Conservation (phyloP, 148 eudicot genomes). For the Suaeda aralocaspica region DNA sequence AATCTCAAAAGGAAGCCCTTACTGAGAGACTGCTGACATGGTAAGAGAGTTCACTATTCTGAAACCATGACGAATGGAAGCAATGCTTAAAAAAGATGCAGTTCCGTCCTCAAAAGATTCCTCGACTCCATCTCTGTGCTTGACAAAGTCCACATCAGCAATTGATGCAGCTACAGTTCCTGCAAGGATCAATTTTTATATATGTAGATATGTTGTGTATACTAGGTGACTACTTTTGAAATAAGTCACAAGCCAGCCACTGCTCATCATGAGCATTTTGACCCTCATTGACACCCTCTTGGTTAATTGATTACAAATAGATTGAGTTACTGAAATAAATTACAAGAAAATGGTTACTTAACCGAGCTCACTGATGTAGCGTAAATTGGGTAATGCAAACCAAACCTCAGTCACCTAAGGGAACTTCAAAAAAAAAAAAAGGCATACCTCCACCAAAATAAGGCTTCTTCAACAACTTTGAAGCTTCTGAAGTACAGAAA, state of each 20-base stretch:
- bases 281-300: not conserved
- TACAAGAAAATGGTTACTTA: not conserved
- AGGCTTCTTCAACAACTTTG: constrained; percentile 77
- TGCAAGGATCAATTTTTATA: constrained; percentile 29
- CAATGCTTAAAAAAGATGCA: constrained; percentile 74
- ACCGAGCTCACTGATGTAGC: not conserved
- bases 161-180: constrained; percentile 96
- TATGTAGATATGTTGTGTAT: not conserved
- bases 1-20: constrained; percentile 1
- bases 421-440: not conserved
- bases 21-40: constrained; percentile 64
- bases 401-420: not conserved
- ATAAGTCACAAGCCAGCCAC: not conserved
- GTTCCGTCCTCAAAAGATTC: constrained; percentile 92
- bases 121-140: constrained; percentile 76
- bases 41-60: constrained; percentile 52
- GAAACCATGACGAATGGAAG: constrained; percentile 83
- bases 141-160: constrained; percentile 85
- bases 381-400: not conserved
- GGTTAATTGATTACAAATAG: not conserved
- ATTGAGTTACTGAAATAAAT: not conserved
- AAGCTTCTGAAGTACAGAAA: constrained; percentile 54
- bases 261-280: not conserved
- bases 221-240: not conserved
- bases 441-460: constrained; percentile 91